Conservation (phyloP, 2,329 filamentous ascomycete genomes). For the Xylariaceae sp. region DNA sequence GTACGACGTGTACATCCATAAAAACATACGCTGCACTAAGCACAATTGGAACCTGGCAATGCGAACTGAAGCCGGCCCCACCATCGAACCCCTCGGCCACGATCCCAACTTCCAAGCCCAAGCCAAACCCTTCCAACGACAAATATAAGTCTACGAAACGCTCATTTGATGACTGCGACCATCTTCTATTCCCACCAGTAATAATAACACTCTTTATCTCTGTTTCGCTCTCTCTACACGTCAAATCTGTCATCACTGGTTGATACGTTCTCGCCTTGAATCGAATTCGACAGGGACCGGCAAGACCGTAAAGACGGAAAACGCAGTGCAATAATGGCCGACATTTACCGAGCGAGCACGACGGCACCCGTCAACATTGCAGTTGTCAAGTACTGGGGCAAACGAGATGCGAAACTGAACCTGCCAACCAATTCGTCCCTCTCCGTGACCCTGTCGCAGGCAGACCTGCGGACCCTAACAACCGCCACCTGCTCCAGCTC, state of each 20-base stretch:
- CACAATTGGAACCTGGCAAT: not conserved
- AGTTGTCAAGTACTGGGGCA: conserved; percentile 99
- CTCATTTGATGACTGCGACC: not conserved
- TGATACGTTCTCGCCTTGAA: not conserved
- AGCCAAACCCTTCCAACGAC: conserved; percentile 8
- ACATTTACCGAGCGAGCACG: conserved; percentile 85
- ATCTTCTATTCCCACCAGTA: conserved; percentile 7
- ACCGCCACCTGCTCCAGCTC: conserved; percentile 82
- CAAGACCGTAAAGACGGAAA: not conserved
- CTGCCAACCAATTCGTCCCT: conserved; percentile 97
- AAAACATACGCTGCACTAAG: too few species aligned
- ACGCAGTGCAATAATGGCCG: conserved; percentile 38
- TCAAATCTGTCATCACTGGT: not conserved
- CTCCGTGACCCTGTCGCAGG: conserved; percentile 91
- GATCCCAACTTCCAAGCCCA: too few species aligned
- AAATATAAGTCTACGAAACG: not conserved
- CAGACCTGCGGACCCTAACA: conserved; percentile 89
- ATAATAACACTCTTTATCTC: not conserved
- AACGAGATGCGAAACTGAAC: conserved; percentile 89
- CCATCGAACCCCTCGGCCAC: conserved; percentile 17
- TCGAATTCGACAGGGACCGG: not conserved
- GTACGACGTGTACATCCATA: not conserved
- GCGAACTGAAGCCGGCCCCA: conserved; percentile 7
- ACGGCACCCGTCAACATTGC: conserved; percentile 98
- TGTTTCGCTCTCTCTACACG: not conserved